Base-by-base conservation (phyloP, 768 basidiomycete genomes). In the Xerocomellus intermedius region DNA sequence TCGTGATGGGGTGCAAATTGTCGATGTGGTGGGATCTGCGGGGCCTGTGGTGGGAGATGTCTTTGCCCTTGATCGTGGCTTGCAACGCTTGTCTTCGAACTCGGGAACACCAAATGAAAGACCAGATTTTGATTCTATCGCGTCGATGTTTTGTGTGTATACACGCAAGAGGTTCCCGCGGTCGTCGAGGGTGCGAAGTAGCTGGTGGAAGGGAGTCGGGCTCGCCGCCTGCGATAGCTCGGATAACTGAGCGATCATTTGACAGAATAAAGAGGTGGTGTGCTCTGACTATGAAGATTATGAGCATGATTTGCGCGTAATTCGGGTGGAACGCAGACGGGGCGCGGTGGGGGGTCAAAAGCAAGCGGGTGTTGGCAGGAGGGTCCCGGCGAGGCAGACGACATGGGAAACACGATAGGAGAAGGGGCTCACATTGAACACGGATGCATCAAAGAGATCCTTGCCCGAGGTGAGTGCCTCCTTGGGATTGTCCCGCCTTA, bases 131-230 rank as follows among this genome's bases (percentile, higher is more conserved):
- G 77, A 77, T 67, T 96, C 94, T 39, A 96, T 84, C 24, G 85
- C 86, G 68, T 96, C 94, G 56, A 95, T 95, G 72, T 96, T 95
- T 75, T 96, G 94, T 0, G 94, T 94, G 71, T 95, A 96, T 2
- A 93, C 90, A 24, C 94, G 80, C 36, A 94, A 79, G 4, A 96
- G 82, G 57, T 82, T 81, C 4, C 89, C 87, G 36, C 85, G 78
- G 56, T 86, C 79, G 64, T 95, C 91, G 30, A 95, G 82, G 30
- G 78, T 66, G 41, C 86, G 86, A 30, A 96, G 82, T 24, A 90
- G 74, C 12, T 78, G 72, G 67, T 96, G 94, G 64, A 95, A 95
- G 1, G 85, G 75, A 4, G 94, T 94, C 8, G 94, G 93, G 56
- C 79, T 65, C 16, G 92, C 91, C 4, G 79, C 76, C 50, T 82